Base-by-base conservation (phyloP, 805 yeast genomes). In the Ogataea corticis region DNA sequence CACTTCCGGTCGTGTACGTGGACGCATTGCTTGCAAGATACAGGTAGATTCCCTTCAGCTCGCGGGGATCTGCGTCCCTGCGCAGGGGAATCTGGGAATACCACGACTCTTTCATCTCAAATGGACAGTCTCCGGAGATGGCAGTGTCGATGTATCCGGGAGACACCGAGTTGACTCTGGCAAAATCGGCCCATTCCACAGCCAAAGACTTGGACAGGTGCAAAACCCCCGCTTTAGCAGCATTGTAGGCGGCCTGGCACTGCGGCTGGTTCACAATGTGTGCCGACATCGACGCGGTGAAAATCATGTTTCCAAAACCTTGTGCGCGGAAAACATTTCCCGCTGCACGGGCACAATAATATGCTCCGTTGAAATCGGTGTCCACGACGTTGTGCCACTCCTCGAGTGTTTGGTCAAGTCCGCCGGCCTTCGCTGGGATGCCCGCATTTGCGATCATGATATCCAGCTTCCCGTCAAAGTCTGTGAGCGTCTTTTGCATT, bases 251-350 rank as follows among this genome's bases (percentile, higher is more conserved):
- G 31, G 77, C 73, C 55, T 74, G 78, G 49, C 68, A 67, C 50
- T 72, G 70, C 32, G 80, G 79, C 38, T 70, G 74, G 50, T 75
- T 75, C 50, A 70, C 76, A 52, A 74, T 74, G 62, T 70, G 77
- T 9, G 71, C 77, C 14, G 76, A 71, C 76, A 75, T 73, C 21
- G 77, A 73, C 3, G 78, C 79, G 17, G 80, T 75, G 65, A 73
- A 70, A 46, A 75, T 67, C 54, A 75, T 57, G 14, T 74, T 70
- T 25, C 80, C 80, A 25, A 41, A 39, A 30, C 76, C 76, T 51
- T 73, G 75, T 45, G 63, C 58, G 49, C 66, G 66, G 65, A 75
- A 74, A 30, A 72, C 62, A 44, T 59, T 61, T 28, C 79, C 80
- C 25, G 72, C 70, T 42, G 69, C 65, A 55, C 74, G 71, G 45